Percentiles rank a stretch among this genome's conserved stretches.
These are phyloP conservation scores for Limnanthes douglasii DNA, from an alignment of 345 rosid species.

Conservation along the genomic window DNA sequence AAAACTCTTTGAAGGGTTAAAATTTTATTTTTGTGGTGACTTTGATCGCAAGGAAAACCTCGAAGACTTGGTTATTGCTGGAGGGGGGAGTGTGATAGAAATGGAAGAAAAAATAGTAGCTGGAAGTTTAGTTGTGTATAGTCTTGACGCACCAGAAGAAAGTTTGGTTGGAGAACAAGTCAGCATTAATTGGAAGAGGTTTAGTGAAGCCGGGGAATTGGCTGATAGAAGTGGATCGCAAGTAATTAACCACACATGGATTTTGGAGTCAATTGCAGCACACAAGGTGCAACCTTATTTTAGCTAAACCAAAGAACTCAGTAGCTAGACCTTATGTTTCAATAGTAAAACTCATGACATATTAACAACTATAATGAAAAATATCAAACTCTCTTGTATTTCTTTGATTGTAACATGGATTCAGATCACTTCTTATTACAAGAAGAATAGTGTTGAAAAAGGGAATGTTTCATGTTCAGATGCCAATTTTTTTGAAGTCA, in stretches of 20 bases:
- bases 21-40: constrained; percentile 46
- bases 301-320: not conserved
- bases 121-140: constrained; percentile 39
- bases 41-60: constrained; percentile 50
- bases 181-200: constrained; percentile 55
- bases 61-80: constrained; percentile 34
- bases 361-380: too few species aligned
- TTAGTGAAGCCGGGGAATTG: constrained; percentile 52
- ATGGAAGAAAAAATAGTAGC: constrained; percentile 25
- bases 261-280: constrained; percentile 72
- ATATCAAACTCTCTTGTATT: too few species aligned
- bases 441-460: too few species aligned
- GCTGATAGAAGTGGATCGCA: constrained; percentile 30
- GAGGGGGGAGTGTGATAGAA: constrained; percentile 42
- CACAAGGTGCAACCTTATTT: constrained; percentile 29
- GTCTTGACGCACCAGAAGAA: constrained; percentile 45
- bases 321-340: too few species aligned
- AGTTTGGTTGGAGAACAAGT: constrained; percentile 56
- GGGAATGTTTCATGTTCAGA: too few species aligned
- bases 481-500: too few species aligned
- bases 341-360: too few species aligned
- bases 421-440: too few species aligned
- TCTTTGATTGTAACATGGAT: too few species aligned
- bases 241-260: constrained; percentile 58
- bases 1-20: constrained; percentile 52